Base-by-base conservation (phyloP, 2,329 filamentous ascomycete species). In the Fusarium sp. region DNA sequence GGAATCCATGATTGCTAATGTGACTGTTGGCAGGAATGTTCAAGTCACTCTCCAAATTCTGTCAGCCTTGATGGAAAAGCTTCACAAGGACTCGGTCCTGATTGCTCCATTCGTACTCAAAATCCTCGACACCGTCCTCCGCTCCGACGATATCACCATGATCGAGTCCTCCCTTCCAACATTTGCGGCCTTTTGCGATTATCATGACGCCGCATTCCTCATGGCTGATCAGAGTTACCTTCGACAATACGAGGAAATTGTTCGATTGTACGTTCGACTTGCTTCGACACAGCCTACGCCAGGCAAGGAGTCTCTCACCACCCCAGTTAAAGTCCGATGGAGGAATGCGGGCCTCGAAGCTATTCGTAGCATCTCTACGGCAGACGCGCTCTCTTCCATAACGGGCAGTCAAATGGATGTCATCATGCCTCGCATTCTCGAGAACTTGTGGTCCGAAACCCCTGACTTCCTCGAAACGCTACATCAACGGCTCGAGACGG, bases 41-140 rank as follows among this genome's bases (percentile, higher is more conserved):
- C 94, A 97, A 82, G 95, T 99, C 74, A 98, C 95, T 6, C 91
- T 99, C 67, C 93, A 97, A 82, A 98, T 99, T 77, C 88, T 98
- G 75, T 91, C 92, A 70, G 94, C 95, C 51, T 88, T 99, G 78
- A 95, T 98, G 82, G 95, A 98, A 81, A 98, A 98, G 84, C 90
- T 94, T 48, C 93, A 94, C 68, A 93, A 95, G 81, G 95, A 98
- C 81, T 90, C 98, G 55, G 93, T 94, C 58, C 90, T 99, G 58
- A 97, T 97, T 81, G 94, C 94, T 54, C 89, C 90, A 72, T 94
- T 93, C 79, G 91, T 98, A 63, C 90, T 98, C 80, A 93, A 92
- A 77, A 93, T 98, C 74, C 89, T 98, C 79, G 90, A 92, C 74
- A 92, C 92, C 63, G 92, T 98, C 78, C 89, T 98, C 61, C 90